Evolutionary conservation across 2,329 filamentous ascomycete species (phyloP).

Genomic region (Xylariaceae sp.): DNA sequence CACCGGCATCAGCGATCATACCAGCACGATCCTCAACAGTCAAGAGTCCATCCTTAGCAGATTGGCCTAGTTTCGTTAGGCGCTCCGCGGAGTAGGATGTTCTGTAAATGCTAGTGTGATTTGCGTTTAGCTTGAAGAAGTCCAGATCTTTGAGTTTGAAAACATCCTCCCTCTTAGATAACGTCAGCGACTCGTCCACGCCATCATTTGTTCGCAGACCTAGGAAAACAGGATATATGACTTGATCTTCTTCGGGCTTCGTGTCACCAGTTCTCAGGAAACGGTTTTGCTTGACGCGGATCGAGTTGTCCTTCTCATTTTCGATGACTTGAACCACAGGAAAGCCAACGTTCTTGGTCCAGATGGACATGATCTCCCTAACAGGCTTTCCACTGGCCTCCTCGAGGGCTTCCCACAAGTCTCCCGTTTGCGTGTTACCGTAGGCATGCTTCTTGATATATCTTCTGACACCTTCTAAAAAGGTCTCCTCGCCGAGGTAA

Average conservation of each 20-base stretch:
- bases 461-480: slow-evolving; percentile 86
- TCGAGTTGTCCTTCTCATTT: slow-evolving; percentile 68
- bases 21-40: slow-evolving; percentile 90
- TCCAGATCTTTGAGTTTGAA: slow-evolving; percentile 79
- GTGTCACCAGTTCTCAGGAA: slow-evolving; percentile 92
- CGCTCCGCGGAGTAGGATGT: slow-evolving; percentile 85
- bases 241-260: slow-evolving; percentile 87
- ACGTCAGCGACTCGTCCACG: slow-evolving; percentile 73
- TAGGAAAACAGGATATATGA: slow-evolving; percentile 87
- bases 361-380: slow-evolving; percentile 87
- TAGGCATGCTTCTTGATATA: slow-evolving; percentile 98
- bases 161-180: slow-evolving; percentile 70
- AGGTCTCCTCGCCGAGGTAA: slow-evolving; percentile 87
- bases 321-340: slow-evolving; percentile 88
- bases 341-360: slow-evolving; percentile 96
- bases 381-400: slow-evolving; percentile 91
- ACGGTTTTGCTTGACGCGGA: slow-evolving; percentile 91
- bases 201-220: slow-evolving; percentile 84
- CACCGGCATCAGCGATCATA: slow-evolving; percentile 92
- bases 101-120: slow-evolving; percentile 90
- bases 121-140: slow-evolving; percentile 96
- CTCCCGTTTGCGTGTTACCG: slow-evolving; percentile 87
- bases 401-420: slow-evolving; percentile 86
- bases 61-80: slow-evolving; percentile 82
- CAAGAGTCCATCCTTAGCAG: slow-evolving; percentile 78